Percentiles rank a stretch among this genome's conserved stretches.
These are phyloP conservation scores for Aspergillus fumigatus DNA, from an alignment of 2,329 filamentous ascomycete species.

Conservation along the genomic window DNA sequence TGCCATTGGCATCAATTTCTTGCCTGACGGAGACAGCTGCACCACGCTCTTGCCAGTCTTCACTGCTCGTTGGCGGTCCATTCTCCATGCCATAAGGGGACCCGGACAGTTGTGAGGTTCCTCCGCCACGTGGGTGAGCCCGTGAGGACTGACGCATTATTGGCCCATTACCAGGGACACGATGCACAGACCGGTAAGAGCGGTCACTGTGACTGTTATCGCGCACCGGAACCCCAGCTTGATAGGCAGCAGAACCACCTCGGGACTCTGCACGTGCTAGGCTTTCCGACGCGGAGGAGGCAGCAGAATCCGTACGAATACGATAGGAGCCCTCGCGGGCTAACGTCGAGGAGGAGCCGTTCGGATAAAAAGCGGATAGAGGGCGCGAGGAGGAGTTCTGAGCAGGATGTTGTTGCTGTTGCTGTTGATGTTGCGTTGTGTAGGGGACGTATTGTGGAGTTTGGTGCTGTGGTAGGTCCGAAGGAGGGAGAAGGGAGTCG, in stretches of 20 bases:
- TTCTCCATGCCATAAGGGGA: conserved; percentile 54
- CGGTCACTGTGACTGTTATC: conserved; percentile 67
- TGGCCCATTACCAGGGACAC: conserved; percentile 55
- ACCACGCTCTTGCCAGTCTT: conserved; percentile 94
- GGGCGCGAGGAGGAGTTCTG: conserved; percentile 40
- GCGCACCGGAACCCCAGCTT: conserved; percentile 58
- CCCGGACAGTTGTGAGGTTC: conserved; percentile 31
- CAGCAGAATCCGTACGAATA: conserved; percentile 55
- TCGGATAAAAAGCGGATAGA: conserved; percentile 46
- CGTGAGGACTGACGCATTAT: conserved; percentile 71
- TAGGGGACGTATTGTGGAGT: conserved; percentile 43
- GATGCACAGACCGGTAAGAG: conserved; percentile 60
- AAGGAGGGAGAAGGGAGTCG: conserved; percentile 41
- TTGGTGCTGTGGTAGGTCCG: conserved; percentile 40
- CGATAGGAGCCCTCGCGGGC: conserved; percentile 47
- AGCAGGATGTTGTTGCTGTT: conserved; percentile 33
- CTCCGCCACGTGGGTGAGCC: conserved; percentile 53
- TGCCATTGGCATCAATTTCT: conserved; percentile 80
- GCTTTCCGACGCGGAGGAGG: conserved; percentile 53
- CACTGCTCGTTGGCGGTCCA: conserved; percentile 61
- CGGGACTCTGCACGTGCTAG: conserved; percentile 61
- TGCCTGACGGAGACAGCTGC: conserved; percentile 79
- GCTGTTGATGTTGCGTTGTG: conserved; percentile 31
- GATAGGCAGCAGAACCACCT: conserved; percentile 54
- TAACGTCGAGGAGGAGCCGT: conserved; percentile 37